These are phyloP conservation scores for Eucalyptus tenuipes DNA, from an alignment of 345 rosid species.

Conservation along the genomic window DNA sequence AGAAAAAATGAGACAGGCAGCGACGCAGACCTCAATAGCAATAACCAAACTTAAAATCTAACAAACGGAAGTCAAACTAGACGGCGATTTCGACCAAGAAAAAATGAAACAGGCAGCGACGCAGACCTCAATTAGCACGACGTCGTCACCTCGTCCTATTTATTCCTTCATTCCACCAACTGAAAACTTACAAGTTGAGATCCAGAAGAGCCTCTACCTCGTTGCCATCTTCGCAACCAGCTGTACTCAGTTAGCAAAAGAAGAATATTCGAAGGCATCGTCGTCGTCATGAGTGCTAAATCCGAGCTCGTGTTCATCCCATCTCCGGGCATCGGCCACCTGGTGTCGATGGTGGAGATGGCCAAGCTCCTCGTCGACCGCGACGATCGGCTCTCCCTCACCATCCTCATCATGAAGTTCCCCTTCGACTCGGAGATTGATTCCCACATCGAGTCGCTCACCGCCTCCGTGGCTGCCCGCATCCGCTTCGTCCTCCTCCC, in stretches of 20 bases:
- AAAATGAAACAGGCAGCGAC: not conserved
- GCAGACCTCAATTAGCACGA: not conserved
- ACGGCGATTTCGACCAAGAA: not conserved
- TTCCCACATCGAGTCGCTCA: not conserved
- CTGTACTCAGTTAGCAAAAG: not conserved
- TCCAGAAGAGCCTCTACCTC: not conserved
- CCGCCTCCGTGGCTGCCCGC: conserved; percentile 7
- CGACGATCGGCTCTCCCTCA: conserved; percentile 26
- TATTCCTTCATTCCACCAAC: not conserved
- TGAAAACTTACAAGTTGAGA: not conserved
- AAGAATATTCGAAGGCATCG: not conserved
- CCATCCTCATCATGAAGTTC: conserved; percentile 22
- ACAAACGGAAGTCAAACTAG: too few relatives aligned
- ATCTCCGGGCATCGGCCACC: conserved; percentile 22
- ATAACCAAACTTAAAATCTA: too few relatives aligned
- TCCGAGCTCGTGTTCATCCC: not conserved
- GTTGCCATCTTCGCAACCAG: not conserved
- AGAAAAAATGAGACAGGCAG: not conserved
- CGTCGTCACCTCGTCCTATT: not conserved
- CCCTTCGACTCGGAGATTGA: not conserved
- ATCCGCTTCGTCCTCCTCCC: conserved; percentile 23
- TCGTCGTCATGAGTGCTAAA: not conserved
- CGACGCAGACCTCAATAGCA: not conserved
- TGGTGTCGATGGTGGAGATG: conserved; percentile 18
- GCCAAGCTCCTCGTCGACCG: conserved; percentile 31